Percentiles rank a stretch among this genome's conserved stretches.
Evolutionary conservation across 768 basidiomycete species (phyloP).

Genomic region (Hortiboletus flavorubellus): DNA sequence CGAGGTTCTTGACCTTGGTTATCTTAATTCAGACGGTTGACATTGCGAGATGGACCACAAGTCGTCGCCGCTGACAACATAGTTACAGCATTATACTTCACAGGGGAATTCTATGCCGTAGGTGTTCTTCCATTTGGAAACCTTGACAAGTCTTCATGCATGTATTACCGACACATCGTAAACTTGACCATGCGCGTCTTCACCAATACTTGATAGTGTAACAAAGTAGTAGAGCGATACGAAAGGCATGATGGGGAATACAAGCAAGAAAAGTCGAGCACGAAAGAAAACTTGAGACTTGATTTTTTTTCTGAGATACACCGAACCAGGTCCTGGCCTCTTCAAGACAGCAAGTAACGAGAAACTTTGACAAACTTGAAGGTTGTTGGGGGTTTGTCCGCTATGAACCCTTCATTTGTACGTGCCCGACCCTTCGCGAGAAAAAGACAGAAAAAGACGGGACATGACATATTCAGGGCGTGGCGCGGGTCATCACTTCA

Average conservation of each 20-base stretch:
- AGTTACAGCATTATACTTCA: conserved; percentile 15
- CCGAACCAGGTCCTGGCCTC: conserved; percentile 47
- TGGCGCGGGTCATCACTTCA: conserved; percentile 37
- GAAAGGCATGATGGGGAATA: conserved; percentile 36
- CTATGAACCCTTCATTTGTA: conserved; percentile 42
- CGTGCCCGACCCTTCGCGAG: conserved; percentile 41
- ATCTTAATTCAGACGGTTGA: conserved; percentile 23
- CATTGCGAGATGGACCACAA: background rate
- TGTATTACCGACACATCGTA: conserved; percentile 37
- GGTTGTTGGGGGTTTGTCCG: conserved; percentile 34
- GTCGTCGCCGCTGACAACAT: conserved; percentile 4
- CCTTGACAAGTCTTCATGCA: conserved; percentile 31
- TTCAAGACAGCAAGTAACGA: conserved; percentile 48
- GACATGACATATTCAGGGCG: conserved; percentile 22
- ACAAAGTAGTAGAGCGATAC: conserved; percentile 47
- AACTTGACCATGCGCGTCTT: conserved; percentile 37
- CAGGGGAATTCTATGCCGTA: conserved; percentile 8
- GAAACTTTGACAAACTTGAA: conserved; percentile 51
- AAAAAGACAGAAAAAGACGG: conserved; percentile 27
- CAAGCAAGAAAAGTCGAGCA: conserved; percentile 53
- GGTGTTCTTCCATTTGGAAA: conserved; percentile 16
- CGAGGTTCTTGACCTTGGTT: conserved; percentile 15
- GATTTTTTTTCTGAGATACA: conserved; percentile 48
- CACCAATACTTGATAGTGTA: conserved; percentile 38
- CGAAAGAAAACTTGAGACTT: conserved; percentile 67